Conservation (phyloP, 257 asterid genomes). For the Solanum sejunctum region DNA sequence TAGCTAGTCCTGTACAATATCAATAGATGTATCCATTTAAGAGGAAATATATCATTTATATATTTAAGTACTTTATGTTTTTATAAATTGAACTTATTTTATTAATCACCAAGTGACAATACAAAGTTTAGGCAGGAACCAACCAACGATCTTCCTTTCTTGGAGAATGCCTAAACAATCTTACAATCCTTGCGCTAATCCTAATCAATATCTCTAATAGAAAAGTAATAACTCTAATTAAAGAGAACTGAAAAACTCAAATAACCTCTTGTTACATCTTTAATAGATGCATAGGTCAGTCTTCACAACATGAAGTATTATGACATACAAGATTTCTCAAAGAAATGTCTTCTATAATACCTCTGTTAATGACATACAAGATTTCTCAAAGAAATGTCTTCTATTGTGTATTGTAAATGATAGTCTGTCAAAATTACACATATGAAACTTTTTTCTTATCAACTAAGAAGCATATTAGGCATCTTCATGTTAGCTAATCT, state of each 20-base stretch:
- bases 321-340: not conserved
- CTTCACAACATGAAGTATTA: too few relatives aligned
- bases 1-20: not conserved
- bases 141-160: not conserved
- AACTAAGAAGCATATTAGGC: not conserved
- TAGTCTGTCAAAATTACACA: not conserved
- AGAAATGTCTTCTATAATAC: too few relatives aligned
- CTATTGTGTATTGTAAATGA: not conserved
- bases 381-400: too few relatives aligned
- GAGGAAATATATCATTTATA: not conserved
- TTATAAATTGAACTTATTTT: not conserved
- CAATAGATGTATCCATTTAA: not conserved
- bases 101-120: not conserved
- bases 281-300: not conserved
- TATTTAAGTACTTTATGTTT: not conserved
- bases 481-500: not conserved
- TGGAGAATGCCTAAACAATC: not conserved
- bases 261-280: not conserved
- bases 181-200: not conserved
- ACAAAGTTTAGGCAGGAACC: not conserved
- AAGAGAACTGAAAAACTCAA: not conserved
- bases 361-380: too few relatives aligned
- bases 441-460: not conserved
- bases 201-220: not conserved
- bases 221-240: too few relatives aligned